Conservation (phyloP, 176 grass and related monocot genomes). For the Oryza nivara region DNA sequence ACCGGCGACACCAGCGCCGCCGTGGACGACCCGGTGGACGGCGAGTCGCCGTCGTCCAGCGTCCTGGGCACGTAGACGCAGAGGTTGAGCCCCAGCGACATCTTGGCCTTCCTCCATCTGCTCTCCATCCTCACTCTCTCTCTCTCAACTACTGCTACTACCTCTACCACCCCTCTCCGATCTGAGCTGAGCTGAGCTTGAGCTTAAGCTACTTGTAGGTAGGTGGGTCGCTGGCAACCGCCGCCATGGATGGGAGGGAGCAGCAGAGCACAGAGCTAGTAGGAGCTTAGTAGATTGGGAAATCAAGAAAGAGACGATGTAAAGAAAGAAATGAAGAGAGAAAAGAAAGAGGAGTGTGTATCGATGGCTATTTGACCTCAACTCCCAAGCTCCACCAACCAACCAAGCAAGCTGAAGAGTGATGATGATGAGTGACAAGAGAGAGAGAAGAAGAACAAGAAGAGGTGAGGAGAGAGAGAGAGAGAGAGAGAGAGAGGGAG, state of each 20-base stretch:
- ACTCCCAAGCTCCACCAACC: not conserved
- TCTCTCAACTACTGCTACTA: too few relatives aligned
- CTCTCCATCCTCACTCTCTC: constrained; percentile 57
- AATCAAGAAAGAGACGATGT: constrained; percentile 30
- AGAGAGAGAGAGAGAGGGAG: not conserved
- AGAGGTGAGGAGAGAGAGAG: too few relatives aligned
- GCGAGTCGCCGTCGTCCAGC: constrained; percentile 59
- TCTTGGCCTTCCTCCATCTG: constrained; percentile 92
- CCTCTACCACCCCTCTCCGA: not conserved
- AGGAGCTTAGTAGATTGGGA: constrained; percentile 35
- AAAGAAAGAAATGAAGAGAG: constrained; percentile 29
- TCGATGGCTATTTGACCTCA: constrained; percentile 55
- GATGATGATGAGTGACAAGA: not conserved
- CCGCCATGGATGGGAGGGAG: constrained; percentile 21
- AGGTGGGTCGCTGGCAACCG: constrained; percentile 32
- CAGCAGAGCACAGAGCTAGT: not conserved
- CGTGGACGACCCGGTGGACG: constrained; percentile 42
- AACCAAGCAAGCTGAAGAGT: not conserved
- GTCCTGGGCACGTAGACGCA: constrained; percentile 83
- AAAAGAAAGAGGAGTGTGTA: constrained; percentile 4
- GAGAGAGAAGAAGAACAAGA: too few relatives aligned
- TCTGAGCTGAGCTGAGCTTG: not conserved
- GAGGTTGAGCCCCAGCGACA: constrained; percentile 80
- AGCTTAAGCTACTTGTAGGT: constrained; percentile 35
- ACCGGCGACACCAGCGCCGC: constrained; percentile 61